phyloP scores from a whole-genome alignment of 2,329 filamentous ascomycete genomes.

The Aspergillus proliferans region DNA sequence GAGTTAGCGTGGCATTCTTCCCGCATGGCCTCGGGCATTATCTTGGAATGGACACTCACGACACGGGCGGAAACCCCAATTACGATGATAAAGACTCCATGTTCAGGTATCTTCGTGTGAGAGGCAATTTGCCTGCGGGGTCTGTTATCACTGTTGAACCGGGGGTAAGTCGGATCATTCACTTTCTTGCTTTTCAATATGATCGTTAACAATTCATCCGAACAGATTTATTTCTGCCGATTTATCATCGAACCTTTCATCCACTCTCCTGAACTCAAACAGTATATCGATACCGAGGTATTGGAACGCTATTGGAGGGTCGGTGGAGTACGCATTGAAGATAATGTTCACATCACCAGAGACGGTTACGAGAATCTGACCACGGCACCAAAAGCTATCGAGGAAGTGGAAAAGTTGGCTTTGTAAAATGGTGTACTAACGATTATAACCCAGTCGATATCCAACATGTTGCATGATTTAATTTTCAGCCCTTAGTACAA shows the following conservation, averaged over 20 bases:
- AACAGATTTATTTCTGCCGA: conserved; percentile 76
- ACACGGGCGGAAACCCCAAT: conserved; percentile 72
- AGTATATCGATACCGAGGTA: conserved; percentile 69
- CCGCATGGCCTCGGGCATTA: conserved; percentile 89
- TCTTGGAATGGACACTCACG: conserved; percentile 87
- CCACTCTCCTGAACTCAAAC: conserved; percentile 61
- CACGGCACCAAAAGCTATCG: conserved; percentile 64
- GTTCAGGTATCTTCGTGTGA: conserved; percentile 79
- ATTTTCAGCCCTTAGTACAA: too few relatives aligned
- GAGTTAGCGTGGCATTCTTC: conserved; percentile 85
- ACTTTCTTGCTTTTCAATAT: conserved; percentile 1
- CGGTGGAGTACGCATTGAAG: conserved; percentile 88
- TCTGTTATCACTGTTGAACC: conserved; percentile 93
- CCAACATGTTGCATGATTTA: too few relatives aligned
- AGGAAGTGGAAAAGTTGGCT: conserved; percentile 54
- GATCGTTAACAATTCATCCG: conserved; percentile 1
- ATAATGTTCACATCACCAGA: conserved; percentile 75
- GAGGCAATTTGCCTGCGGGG: conserved; percentile 67
- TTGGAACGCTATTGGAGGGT: conserved; percentile 79
- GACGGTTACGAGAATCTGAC: conserved; percentile 79
- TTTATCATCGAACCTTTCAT: conserved; percentile 83
- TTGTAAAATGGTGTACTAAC: conserved; percentile 9
- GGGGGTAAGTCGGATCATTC: conserved; percentile 52
- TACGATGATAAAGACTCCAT: conserved; percentile 73
- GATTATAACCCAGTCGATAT: background rate